Base-by-base conservation (phyloP, 805 yeast genomes). In the Candida nitratophila region DNA sequence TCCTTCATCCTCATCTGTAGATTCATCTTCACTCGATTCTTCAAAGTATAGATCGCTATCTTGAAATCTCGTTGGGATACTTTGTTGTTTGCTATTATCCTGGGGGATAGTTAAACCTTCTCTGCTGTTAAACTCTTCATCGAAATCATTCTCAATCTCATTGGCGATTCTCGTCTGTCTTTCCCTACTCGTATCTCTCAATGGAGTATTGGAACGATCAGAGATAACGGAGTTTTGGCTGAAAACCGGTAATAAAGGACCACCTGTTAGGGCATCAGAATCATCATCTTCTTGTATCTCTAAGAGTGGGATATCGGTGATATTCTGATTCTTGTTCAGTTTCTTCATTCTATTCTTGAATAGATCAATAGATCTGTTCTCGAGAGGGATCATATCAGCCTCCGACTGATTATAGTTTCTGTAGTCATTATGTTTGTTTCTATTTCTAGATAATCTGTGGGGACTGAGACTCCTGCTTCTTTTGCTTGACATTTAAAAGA, bases 241-340 rank as follows among this genome's bases (percentile, higher is more conserved):
- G 44, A 61, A 61, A 12, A 49, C 44, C 0, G 66, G 64, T 12
- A 61, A 42, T 16, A 52, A 39, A 2, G 65, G 66, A 2, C 58
- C 55, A 24, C 39, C 39, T 11, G 47, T 32, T 6, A n/a, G 6
- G 3, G n/a, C 5, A 20, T 49, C 58, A 1, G 45, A 44, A n/a
- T 54, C 64, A 27, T 50, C 64, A 27, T 50, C 50, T 39, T 61
- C 66, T 41, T 60, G 62, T 37, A 60, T 63, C 46, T 61, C 66
- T 40, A 58, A 42, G 12, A 60, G 56, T 0, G 64, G 63, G 1
- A 55, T 47, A 21, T 29, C 41, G 12, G 16, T 30, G 3, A 39
- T 29, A 3, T 39, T 29, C 16, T 12, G 12, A 12, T 29, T n/a
- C 6, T 15, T 29, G 9, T 39, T 39, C 19, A 30, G 27, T 11